Base-by-base conservation (phyloP, 768 basidiomycete species). In the Ramaria sp. region DNA sequence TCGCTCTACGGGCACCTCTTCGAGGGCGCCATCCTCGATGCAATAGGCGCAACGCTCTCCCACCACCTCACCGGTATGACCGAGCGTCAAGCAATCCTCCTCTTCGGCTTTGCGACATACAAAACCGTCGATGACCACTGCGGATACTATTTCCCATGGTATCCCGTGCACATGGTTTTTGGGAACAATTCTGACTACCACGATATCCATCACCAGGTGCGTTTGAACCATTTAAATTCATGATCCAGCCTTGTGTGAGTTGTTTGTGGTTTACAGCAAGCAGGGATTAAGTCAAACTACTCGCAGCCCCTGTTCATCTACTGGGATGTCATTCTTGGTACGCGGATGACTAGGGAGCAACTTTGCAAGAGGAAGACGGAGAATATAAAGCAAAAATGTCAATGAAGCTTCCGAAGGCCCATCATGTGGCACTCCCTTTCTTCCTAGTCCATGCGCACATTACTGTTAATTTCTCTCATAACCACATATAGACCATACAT, bases 1-100 rank as follows among this genome's bases (percentile, higher is more conserved):
- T 73, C 75, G 13, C 66, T 77, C 1, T 77, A 77, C 69, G 76
- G 76, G 62, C 74, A 77, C 62, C 72, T 72, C 3, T 56, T 76
- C 55, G 75, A 77, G 58, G 75, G 73, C 3, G 65, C 76, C 57
- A 52, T 74, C 5, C 66, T 77, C 58, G 75, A 77, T 61, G 64
- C 71, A 4, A 58, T 69, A 47, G 71, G 73, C 13, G 67, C 69
- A 0, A 68, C 61, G 12, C 43, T 77, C 36, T 72, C 75, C 0
- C 67, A 75, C 50, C 48, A 58, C 16, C 36, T 67, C 10, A 59
- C 70, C 9, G 57, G 61, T 16, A 67, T 76, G 65, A 65, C 69
- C 7, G 62, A 69, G 15, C 67, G 75, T 0, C 74, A 75, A 60
- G 67, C 68, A 8, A 62, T 67, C 22, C 55, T 76, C 20, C 65